phyloP scores from a whole-genome alignment of 2,329 filamentous ascomycete species.

The Fusarium foetens region DNA sequence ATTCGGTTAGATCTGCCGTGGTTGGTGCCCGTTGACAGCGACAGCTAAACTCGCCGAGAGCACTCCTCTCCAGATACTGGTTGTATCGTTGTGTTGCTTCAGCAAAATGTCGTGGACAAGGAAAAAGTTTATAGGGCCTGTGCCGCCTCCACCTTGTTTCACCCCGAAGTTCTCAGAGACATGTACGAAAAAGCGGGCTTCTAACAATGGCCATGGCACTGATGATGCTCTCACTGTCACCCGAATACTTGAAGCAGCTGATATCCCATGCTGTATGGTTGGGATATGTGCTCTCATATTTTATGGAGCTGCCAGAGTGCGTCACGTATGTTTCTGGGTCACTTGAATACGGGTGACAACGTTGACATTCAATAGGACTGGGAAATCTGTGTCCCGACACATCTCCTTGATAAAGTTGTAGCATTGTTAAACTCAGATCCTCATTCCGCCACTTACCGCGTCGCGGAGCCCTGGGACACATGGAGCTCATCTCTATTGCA shows the following conservation, averaged over 20 bases:
- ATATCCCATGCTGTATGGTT: not conserved
- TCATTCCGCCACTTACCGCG: not conserved
- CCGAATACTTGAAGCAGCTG: not conserved
- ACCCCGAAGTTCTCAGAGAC: not conserved
- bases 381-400: not conserved
- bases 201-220: not conserved
- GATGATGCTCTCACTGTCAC: not conserved
- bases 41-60: not conserved
- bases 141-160: accelerated
- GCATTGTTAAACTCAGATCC: not conserved
- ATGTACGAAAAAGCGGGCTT: not conserved
- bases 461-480: not conserved
- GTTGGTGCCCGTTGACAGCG: too few relatives aligned
- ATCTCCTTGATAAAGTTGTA: not conserved
- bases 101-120: not conserved
- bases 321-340: not conserved
- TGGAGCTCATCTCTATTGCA: not conserved
- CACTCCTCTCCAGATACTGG: not conserved
- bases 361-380: not conserved
- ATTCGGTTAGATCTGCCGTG: not conserved
- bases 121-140: accelerated
- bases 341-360: accelerated
- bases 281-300: not conserved
- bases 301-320: conserved; percentile 4
- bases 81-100: too few relatives aligned